Percentiles rank a stretch among this genome's conserved stretches.
Evolutionary conservation across 2,329 filamentous ascomycete genomes (phyloP).

Genomic region (Teratosphaeria destructans): DNA sequence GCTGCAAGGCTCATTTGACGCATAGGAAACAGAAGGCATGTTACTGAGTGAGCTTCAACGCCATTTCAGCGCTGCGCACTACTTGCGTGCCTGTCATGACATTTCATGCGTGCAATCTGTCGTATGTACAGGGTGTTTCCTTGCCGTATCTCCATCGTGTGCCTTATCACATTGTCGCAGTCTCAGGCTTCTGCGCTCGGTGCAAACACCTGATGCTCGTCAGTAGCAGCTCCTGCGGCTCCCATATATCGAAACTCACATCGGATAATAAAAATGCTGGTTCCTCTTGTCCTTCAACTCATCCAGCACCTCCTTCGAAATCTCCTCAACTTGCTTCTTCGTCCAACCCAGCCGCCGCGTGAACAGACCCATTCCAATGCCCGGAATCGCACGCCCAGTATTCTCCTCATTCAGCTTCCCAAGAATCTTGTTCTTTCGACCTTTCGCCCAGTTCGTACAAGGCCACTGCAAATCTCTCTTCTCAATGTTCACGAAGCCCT

Average conservation of each 20-base stretch:
- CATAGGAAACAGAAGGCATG: no score
- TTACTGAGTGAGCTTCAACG: no score
- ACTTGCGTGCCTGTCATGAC: no score
- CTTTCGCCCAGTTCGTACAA: conserved; percentile 28
- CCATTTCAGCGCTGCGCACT: no score
- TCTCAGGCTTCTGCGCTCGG: conserved; percentile 1
- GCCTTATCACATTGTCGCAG: background rate
- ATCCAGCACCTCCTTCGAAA: conserved; percentile 29
- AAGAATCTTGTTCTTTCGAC: conserved; percentile 25
- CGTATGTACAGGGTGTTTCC: background rate
- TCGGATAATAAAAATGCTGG: conserved; percentile 13
- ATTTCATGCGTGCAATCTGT: background rate
- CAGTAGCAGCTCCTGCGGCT: background rate
- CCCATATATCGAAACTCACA: conserved; percentile 5
- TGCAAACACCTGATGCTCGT: background rate
- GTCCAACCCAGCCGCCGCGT: conserved; percentile 30
- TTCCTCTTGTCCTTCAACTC: conserved; percentile 20
- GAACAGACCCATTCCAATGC: conserved; percentile 30
- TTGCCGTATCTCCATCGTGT: background rate
- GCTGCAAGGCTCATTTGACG: no score
- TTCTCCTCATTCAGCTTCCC: conserved; percentile 14
- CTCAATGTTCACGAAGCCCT: conserved; percentile 35
- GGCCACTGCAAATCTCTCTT: conserved; percentile 29
- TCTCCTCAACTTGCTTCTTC: conserved; percentile 32
- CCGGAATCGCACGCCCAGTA: conserved; percentile 28